Evolutionary conservation across 441 rosid species (phyloP).

Genomic region (Theobroma grandiflorum): DNA sequence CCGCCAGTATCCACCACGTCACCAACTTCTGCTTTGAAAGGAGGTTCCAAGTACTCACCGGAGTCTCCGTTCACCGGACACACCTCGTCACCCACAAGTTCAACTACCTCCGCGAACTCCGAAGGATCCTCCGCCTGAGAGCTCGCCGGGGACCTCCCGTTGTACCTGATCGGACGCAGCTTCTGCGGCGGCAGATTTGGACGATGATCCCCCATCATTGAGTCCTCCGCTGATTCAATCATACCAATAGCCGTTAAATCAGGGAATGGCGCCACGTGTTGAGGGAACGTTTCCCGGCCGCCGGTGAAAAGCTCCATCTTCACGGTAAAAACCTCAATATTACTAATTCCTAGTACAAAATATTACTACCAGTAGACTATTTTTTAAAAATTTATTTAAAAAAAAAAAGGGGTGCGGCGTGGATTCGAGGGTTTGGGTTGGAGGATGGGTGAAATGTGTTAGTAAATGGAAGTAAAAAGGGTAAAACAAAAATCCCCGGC

Average conservation of each 20-base stretch:
- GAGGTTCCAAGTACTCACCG: conserved; percentile 43
- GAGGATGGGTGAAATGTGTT: conserved; percentile 24
- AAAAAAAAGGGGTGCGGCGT: conserved; percentile 31
- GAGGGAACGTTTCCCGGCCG: conserved; percentile 55
- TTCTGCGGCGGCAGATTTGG: conserved; percentile 61
- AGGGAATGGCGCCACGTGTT: conserved; percentile 56
- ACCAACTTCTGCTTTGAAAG: conserved; percentile 34
- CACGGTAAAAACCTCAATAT: conserved; percentile 31
- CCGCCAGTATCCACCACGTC: conserved; percentile 30
- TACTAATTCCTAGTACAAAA: background rate
- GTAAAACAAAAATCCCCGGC: background rate
- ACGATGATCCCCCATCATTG: conserved; percentile 35
- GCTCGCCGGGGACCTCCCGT: conserved; percentile 49
- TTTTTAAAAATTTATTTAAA: background rate
- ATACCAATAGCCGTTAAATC: conserved; percentile 20
- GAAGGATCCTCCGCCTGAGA: conserved; percentile 42
- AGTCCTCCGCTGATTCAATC: conserved; percentile 26
- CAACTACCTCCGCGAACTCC: conserved; percentile 42
- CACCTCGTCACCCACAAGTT: conserved; percentile 38
- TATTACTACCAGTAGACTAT: background rate
- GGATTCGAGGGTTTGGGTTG: conserved; percentile 23
- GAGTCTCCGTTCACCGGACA: conserved; percentile 28
- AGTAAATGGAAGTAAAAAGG: conserved; percentile 47
- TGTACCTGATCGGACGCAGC: conserved; percentile 71
- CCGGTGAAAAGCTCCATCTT: conserved; percentile 66